Percentiles rank a stretch among this genome's conserved stretches.
phyloP scores from a whole-genome alignment of 2,329 filamentous ascomycete species.

The Camptophora hylomeconis region DNA sequence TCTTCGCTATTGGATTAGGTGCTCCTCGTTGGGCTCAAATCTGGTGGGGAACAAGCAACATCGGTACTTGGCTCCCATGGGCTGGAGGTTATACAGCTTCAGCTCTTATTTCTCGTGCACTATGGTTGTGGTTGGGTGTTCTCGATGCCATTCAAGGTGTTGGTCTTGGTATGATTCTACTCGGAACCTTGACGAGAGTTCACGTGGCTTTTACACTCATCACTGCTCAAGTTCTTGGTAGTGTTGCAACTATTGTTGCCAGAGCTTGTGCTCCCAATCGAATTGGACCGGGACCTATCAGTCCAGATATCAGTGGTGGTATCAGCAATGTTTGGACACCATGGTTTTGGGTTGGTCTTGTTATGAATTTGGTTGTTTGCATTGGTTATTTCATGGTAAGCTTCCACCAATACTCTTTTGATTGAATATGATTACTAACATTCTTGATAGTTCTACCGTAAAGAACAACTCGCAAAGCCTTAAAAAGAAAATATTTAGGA shows the following conservation, averaged over 20 bases:
- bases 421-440: not conserved
- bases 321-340: conserved; percentile 33
- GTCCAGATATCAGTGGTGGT: conserved; percentile 45
- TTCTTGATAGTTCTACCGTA: conserved; percentile 30
- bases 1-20: conserved; percentile 54
- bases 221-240: conserved; percentile 49
- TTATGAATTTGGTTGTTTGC: conserved; percentile 45
- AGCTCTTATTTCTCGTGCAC: conserved; percentile 41
- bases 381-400: conserved; percentile 37
- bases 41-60: conserved; percentile 49
- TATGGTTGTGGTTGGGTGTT: conserved; percentile 57
- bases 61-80: conserved; percentile 52
- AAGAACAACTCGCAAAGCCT: conserved; percentile 32
- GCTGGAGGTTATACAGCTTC: conserved; percentile 37
- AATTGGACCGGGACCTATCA: conserved; percentile 48
- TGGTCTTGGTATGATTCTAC: conserved; percentile 54
- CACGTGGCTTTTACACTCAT: conserved; percentile 52
- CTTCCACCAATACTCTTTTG: conserved; percentile 19
- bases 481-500: conserved; percentile 2
- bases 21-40: conserved; percentile 57
- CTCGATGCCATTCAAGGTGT: conserved; percentile 53
- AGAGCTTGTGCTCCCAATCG: conserved; percentile 48
- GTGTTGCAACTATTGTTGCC: conserved; percentile 48
- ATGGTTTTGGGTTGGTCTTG: conserved; percentile 50
- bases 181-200: conserved; percentile 51